These are phyloP conservation scores for Malus domestica DNA, from an alignment of 306 rosid genomes.

Conservation along the genomic window DNA sequence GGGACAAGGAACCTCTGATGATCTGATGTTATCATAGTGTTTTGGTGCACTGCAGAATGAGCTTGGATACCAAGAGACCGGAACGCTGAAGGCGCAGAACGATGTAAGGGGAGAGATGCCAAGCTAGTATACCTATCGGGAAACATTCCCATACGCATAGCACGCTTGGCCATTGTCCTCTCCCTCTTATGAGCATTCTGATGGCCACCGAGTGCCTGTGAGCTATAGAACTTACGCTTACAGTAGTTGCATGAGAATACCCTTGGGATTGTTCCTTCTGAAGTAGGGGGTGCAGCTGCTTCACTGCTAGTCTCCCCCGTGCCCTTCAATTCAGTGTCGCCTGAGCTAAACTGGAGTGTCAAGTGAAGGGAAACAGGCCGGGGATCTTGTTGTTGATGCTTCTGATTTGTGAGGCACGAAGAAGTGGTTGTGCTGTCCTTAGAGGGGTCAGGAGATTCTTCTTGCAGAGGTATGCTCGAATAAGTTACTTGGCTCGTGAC, in stretches of 20 bases:
- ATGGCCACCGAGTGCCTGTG: constrained; percentile 91
- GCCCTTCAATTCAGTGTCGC: constrained; percentile 35
- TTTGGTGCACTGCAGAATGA: constrained; percentile 62
- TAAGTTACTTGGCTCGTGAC: constrained; percentile 37
- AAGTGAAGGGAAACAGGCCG: constrained; percentile 50
- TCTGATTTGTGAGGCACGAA: constrained; percentile 43
- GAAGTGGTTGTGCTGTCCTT: constrained; percentile 47
- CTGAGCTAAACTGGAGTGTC: constrained; percentile 43
- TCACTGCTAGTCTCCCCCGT: constrained; percentile 35
- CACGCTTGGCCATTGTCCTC: constrained; percentile 84
- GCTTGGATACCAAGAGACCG: constrained; percentile 70
- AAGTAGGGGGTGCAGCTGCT: constrained; percentile 28
- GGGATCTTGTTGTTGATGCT: constrained; percentile 28
- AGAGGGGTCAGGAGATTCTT: constrained; percentile 38
- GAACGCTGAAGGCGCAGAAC: constrained; percentile 72
- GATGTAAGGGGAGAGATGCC: constrained; percentile 80
- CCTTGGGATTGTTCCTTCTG: constrained; percentile 39
- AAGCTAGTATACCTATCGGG: constrained; percentile 56
- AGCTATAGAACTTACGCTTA: constrained; percentile 75
- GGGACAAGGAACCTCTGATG: constrained; percentile 29
- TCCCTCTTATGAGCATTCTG: constrained; percentile 94
- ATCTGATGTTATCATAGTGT: constrained; percentile 22
- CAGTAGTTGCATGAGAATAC: constrained; percentile 88
- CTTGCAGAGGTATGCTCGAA: constrained; percentile 31
- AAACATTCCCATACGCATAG: constrained; percentile 69